phyloP scores from a whole-genome alignment of 1,284 basidiomycete species.

The Malassezia brasiliensis region DNA sequence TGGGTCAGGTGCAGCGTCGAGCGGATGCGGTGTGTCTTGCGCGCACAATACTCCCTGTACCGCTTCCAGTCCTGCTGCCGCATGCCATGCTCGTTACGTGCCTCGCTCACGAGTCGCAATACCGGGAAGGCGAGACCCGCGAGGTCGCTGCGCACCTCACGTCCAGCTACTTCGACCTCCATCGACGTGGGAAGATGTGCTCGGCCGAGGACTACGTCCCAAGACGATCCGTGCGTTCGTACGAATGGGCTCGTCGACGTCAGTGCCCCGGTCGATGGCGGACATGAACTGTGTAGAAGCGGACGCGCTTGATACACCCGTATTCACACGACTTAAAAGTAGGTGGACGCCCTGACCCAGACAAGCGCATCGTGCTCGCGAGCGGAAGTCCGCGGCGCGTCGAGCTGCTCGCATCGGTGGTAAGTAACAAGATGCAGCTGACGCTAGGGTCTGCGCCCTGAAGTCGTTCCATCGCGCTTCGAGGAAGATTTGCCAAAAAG shows the following conservation, averaged over 20 bases:
- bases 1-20: slow-evolving; percentile 73
- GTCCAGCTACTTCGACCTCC: slow-evolving; percentile 11
- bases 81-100: slow-evolving; percentile 78
- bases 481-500: slow-evolving; percentile 66
- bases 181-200: slow-evolving; percentile 4
- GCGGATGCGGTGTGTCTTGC: slow-evolving; percentile 76
- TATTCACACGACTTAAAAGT: slow-evolving; percentile 32
- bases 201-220: slow-evolving; percentile 5
- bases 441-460: slow-evolving; percentile 67
- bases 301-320: slow-evolving; percentile 32
- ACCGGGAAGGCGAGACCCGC: slow-evolving; percentile 52
- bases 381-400: slow-evolving; percentile 34
- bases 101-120: slow-evolving; percentile 72
- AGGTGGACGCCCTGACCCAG: slow-evolving; percentile 8
- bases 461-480: slow-evolving; percentile 80
- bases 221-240: slow-evolving; percentile 4
- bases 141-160: slow-evolving; percentile 3
- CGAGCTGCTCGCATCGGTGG: slow-evolving; percentile 37
- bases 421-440: slow-evolving; percentile 15
- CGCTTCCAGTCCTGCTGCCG: slow-evolving; percentile 76
- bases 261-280: background rate
- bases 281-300: slow-evolving; percentile 21
- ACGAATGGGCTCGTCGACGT: slow-evolving; percentile 7
- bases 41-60: slow-evolving; percentile 83
- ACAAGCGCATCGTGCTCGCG: slow-evolving; percentile 38